phyloP scores from a whole-genome alignment of 2,329 filamentous ascomycete species.

The Calonectria pseudoturangicola region DNA sequence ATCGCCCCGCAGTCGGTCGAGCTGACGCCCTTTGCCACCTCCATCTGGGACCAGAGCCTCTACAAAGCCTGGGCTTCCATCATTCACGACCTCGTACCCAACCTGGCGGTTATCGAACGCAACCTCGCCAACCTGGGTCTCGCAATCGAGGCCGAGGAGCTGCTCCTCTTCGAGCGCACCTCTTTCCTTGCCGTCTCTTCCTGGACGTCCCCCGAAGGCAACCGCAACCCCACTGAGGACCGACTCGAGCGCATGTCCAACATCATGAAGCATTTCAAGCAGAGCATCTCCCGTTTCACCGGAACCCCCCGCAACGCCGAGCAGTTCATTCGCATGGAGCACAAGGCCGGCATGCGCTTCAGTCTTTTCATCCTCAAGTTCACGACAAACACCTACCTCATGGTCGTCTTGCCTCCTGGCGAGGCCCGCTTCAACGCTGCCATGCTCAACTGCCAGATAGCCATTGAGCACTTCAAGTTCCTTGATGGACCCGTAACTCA shows the following conservation, averaged over 20 bases:
- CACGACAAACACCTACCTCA: slow-evolving; percentile 97
- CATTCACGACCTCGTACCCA: slow-evolving; percentile 98
- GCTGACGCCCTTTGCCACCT: slow-evolving; percentile 93
- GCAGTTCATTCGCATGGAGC: slow-evolving; percentile 87
- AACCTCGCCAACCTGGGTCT: slow-evolving; percentile 89
- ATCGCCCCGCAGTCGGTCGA: slow-evolving; percentile 68
- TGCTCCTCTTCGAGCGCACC: slow-evolving; percentile 95
- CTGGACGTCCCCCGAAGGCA: slow-evolving; percentile 85
- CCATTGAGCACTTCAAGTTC: slow-evolving; percentile 86
- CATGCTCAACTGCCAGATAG: slow-evolving; percentile 91
- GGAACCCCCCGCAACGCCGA: slow-evolving; percentile 87
- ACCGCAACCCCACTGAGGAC: slow-evolving; percentile 90
- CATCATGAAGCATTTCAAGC: slow-evolving; percentile 99
- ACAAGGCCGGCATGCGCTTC: slow-evolving; percentile 85
- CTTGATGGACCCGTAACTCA: slow-evolving; percentile 69
- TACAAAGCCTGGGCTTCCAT: slow-evolving; percentile 99
- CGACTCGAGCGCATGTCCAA: slow-evolving; percentile 96
- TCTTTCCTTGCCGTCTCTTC: slow-evolving; percentile 98
- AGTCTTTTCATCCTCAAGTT: slow-evolving; percentile 97
- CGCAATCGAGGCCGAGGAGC: slow-evolving; percentile 93
- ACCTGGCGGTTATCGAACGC: slow-evolving; percentile 89
- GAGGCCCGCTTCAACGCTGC: slow-evolving; percentile 94
- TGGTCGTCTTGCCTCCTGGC: slow-evolving; percentile 91
- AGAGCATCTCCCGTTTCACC: slow-evolving; percentile 84
- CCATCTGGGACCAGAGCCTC: slow-evolving; percentile 98